A percentile compares a stretch with the other conserved stretches of the same genome.
phyloP scores from a whole-genome alignment of 495 filamentous ascomycete genomes.

The Hyaloscypha finlandica region DNA sequence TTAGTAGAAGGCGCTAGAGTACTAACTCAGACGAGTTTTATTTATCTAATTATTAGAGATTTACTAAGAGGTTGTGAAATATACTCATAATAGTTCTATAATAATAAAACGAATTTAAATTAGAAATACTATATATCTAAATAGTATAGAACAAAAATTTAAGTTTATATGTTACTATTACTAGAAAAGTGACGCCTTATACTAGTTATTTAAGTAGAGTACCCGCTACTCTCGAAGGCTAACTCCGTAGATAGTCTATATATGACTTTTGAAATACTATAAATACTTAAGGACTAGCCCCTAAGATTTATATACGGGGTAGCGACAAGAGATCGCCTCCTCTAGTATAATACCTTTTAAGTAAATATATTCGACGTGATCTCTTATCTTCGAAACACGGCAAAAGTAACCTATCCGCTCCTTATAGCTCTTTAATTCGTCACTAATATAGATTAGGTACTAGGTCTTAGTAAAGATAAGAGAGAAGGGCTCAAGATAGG shows the following conservation, averaged over 20 bases:
- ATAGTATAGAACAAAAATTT: too few species aligned
- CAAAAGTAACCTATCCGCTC: slow-evolving; percentile 17
- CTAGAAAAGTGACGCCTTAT: too few species aligned
- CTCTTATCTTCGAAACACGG: slow-evolving; percentile 11
- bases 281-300: background rate
- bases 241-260: slow-evolving; percentile 11
- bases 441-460: slow-evolving; percentile 20
- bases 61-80: too few species aligned
- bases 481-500: slow-evolving; percentile 20
- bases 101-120: too few species aligned
- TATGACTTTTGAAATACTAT: slow-evolving; percentile 10
- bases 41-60: too few species aligned
- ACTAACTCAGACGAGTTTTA: too few species aligned
- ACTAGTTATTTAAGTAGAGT: too few species aligned
- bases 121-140: too few species aligned
- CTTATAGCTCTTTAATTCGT: slow-evolving; percentile 21
- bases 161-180: too few species aligned
- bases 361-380: slow-evolving; percentile 21
- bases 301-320: slow-evolving; percentile 12
- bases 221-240: slow-evolving; percentile 5
- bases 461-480: slow-evolving; percentile 12
- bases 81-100: too few species aligned
- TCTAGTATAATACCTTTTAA: slow-evolving; percentile 1
- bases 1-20: too few species aligned
- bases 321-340: slow-evolving; percentile 2